Evolutionary conservation across 1,284 basidiomycete genomes (phyloP), one percentile per base, ranked within the genome.

Genomic region (Malassezia pachydermatis): DNA sequence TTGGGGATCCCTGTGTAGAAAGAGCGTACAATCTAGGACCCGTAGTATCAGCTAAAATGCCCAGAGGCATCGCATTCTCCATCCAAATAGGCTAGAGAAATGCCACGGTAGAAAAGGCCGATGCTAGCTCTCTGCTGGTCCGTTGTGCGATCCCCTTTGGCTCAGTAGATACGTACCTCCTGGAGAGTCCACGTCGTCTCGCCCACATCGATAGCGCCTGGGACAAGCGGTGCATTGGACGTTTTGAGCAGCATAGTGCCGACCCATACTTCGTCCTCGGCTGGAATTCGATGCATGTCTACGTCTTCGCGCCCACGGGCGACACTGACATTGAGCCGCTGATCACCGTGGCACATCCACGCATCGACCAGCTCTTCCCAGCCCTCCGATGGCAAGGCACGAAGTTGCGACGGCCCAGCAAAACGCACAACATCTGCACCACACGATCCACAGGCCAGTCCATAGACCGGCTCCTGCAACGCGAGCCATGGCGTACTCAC

Each of bases 321-420:
- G 14, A 52, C 50, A 23, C 50, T 52, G 5, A 29, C 4, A 43
- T 67, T 67, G 29, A 73, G 59, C 33, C 67, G 58, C 73, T 92
- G 88, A 66, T 94, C 88, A 17, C 81, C 74, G 73, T 96, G 92
- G 66, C 90, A 96, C 86, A 98, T 90, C 90, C 90, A 96, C 2
- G 88, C 84, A 53, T 96, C 90, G 19, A 96, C 81, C 32, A 96
- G 80, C 72, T 98, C 90, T 50, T 88, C 84, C 90, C 90, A 98
- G 63, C 94, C 83, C 66, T 94, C 88, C 1, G 86, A 89, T 1
- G 90, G 90, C 6, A 98, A 76, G 62, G 94, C 88, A 41, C 81
- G 79, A 72, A 86, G 94, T 24, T 14, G 10, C n/a, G 45, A 32
- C 10, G 25, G 19, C 17, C 10, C 11, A 7, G 32, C 5, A 38